Conservation (phyloP, 495 filamentous ascomycete genomes). For the Sphaerosporella brunnea region DNA sequence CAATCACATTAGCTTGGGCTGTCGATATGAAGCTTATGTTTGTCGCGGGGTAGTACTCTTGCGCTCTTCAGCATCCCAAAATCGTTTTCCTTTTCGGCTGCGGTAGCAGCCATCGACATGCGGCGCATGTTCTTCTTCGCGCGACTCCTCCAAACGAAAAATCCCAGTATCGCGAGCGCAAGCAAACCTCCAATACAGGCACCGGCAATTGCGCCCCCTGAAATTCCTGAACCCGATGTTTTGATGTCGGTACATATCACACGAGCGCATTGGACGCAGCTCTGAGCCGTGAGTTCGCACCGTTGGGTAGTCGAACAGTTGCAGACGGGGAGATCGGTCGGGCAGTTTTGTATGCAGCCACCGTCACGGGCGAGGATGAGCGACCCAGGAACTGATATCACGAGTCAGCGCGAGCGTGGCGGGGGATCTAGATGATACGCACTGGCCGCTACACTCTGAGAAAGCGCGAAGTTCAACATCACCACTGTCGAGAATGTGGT, state of each 20-base stretch:
- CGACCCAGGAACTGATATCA: conserved; percentile 12
- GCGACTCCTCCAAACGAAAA: conserved; percentile 69
- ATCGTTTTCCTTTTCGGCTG: conserved; percentile 40
- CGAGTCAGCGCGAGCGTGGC: background rate
- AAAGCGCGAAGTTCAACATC: background rate
- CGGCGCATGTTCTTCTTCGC: conserved; percentile 54
- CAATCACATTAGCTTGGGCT: background rate
- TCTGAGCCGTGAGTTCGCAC: conserved; percentile 17
- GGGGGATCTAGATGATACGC: background rate
- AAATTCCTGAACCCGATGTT: background rate
- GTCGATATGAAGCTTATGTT: background rate
- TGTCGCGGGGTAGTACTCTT: conserved; percentile 26
- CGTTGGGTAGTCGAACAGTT: conserved; percentile 12
- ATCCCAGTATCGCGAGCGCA: conserved; percentile 49
- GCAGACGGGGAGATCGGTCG: conserved; percentile 7
- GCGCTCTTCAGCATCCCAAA: conserved; percentile 45
- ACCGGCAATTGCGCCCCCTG: conserved; percentile 22
- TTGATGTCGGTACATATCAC: conserved; percentile 10
- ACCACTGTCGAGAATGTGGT: background rate
- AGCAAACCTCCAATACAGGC: conserved; percentile 22
- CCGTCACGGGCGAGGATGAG: conserved; percentile 20
- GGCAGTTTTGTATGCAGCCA: conserved; percentile 16
- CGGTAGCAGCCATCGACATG: conserved; percentile 23
- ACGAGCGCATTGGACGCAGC: conserved; percentile 16
- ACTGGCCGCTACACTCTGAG: background rate